These are phyloP conservation scores for Coccomyxa sp. DNA, from an alignment of 139 green algal species.

Conservation along the genomic window DNA sequence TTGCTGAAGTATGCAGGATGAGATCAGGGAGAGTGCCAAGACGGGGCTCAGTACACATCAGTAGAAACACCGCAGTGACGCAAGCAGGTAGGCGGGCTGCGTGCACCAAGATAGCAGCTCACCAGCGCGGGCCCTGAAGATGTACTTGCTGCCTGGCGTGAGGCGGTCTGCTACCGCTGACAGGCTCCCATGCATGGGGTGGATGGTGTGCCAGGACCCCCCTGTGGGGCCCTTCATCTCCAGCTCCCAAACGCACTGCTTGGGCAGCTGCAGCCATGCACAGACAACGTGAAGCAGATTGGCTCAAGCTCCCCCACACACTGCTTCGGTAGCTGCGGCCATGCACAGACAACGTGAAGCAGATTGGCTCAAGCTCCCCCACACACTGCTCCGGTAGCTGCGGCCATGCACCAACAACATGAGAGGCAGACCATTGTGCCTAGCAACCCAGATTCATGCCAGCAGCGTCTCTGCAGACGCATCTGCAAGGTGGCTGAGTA, in stretches of 20 bases:
- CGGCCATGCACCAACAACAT: neutral
- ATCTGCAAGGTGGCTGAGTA: too few species aligned
- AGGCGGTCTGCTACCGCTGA: neutral
- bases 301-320: neutral
- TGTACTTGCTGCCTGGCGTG: slow-evolving; percentile 10
- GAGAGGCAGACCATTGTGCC: neutral
- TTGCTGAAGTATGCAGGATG: neutral
- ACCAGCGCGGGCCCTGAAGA: slow-evolving; percentile 3
- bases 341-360: neutral
- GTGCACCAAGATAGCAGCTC: neutral
- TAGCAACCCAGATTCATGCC: too few species aligned
- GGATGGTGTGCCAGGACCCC: neutral
- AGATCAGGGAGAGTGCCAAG: neutral
- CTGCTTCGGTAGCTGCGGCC: neutral
- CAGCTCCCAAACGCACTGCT: slow-evolving; percentile 3
- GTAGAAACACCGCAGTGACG: neutral
- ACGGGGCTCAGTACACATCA: neutral
- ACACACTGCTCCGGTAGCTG: neutral
- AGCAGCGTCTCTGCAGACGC: too few species aligned
- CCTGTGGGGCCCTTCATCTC: neutral
- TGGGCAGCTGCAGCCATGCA: neutral
- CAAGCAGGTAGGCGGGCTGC: neutral
- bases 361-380: neutral
- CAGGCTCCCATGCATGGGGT: too few species aligned
- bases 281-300: neutral